Evolutionary conservation across 2,329 filamentous ascomycete genomes (phyloP).

Genomic region (Ophiostoma ips): DNA sequence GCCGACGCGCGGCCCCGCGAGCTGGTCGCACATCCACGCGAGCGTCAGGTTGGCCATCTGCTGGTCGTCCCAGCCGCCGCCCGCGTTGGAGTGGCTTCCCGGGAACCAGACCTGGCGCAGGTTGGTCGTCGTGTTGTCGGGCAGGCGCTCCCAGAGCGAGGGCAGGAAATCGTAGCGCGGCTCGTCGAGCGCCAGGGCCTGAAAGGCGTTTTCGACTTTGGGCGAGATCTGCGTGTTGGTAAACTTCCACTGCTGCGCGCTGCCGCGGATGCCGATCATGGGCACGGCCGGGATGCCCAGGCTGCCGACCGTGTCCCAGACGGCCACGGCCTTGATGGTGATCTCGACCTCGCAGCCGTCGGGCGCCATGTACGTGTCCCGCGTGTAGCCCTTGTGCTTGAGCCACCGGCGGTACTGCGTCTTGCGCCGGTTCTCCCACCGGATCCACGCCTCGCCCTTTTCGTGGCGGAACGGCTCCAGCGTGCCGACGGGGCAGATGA

Average conservation of each 20-base stretch:
- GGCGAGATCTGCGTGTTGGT: conserved; percentile 29
- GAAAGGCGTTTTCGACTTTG: conserved; percentile 33
- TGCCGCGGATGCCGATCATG: conserved; percentile 24
- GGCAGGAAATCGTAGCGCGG: conserved; percentile 28
- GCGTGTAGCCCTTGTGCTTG: conserved; percentile 21
- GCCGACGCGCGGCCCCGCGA: conserved; percentile 17
- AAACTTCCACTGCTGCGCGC: conserved; percentile 23
- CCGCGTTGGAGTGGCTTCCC: conserved; percentile 47
- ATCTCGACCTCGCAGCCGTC: conserved; percentile 22
- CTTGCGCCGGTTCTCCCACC: conserved; percentile 22
- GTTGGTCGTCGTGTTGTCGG: conserved; percentile 17
- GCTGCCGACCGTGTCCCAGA: conserved; percentile 36
- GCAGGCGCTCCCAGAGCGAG: conserved; percentile 27
- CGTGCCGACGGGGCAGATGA: conserved; percentile 12
- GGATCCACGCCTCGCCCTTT: conserved; percentile 18
- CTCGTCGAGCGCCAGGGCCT: conserved; percentile 36
- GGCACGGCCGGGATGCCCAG: conserved; percentile 29
- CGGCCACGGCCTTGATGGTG: conserved; percentile 30
- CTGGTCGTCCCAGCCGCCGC: conserved; percentile 39
- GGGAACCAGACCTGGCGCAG: conserved; percentile 40
- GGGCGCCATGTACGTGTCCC: conserved; percentile 18
- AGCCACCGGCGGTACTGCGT: conserved; percentile 24
- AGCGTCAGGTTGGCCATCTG: conserved; percentile 21
- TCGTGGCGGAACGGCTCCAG: conserved; percentile 16
- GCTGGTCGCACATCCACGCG: conserved; percentile 24